Base-by-base conservation (phyloP, 1,284 basidiomycete species). In the Pyrrhoderma lamaoense region DNA sequence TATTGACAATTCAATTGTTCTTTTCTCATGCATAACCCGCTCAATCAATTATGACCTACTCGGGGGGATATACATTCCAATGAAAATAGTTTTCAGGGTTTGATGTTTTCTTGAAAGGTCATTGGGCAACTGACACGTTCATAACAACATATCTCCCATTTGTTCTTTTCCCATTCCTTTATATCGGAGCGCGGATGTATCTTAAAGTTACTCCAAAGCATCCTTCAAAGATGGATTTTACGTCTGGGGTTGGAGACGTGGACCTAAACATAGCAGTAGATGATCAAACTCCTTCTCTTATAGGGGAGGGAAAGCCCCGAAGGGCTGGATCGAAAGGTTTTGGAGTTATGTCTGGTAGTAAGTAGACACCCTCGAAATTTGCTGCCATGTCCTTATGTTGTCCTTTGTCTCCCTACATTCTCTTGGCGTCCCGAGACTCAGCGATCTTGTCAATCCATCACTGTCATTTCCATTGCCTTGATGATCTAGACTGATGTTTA, bases 71-170 rank as follows among this genome's bases (percentile, higher is more conserved):
- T n/a, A n/a, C n/a, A n/a, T n/a, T n/a, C 35, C 8, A 16, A 8
- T 36, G 25, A 38, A 2, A 14, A 37, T 53, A 87, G 84, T 80
- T 91, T 68, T 82, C 79, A 51, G 86, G 82, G 35, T 89, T 78
- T 75, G 64, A 65, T 11, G 86, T 91, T 44, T 93, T 93, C 76
- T 74, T 91, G 54, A 76, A 75, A 57, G 77, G 71, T 38, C 61
- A 70, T 8, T 87, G 87, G 82, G 62, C 64, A 16, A 72, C 71
- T 2, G 78, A 74, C 44, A 74, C 65, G 1, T 88, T 89, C 57
- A 72, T 92, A 45, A 89, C 87, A 40, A 85, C 80, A 63, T 93
- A 93, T 67, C 62, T 94, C 35, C 87, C 90, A 35, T 67, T 92
- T 44, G 66, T 67, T 16, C 58, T 87, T 45, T 93, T 92, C 78